These are phyloP conservation scores for Aspergillus sp. DNA, from an alignment of 2,329 filamentous ascomycete species.

Conservation along the genomic window DNA sequence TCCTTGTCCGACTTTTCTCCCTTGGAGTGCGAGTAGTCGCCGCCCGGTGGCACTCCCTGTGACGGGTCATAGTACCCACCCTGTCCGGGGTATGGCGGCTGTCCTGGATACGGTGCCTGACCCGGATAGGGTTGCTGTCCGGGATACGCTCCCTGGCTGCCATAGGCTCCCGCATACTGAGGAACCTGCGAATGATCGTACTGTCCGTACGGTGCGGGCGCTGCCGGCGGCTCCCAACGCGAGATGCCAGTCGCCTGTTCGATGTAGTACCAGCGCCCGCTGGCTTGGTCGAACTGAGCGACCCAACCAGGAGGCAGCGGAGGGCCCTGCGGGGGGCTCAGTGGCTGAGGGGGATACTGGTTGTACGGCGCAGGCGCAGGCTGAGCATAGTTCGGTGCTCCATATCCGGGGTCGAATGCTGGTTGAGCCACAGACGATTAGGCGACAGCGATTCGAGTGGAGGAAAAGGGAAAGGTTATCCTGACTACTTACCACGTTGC, in stretches of 20 bases:
- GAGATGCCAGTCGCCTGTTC: conserved; percentile 13
- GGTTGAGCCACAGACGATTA: conserved; percentile 1
- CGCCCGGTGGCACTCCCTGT: neutral
- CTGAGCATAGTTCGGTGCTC: neutral
- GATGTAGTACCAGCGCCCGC: conserved; percentile 13
- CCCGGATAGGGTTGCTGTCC: neutral
- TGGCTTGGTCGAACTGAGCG: conserved; percentile 11
- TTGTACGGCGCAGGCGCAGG: neutral
- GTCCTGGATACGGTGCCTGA: neutral
- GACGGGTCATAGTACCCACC: neutral
- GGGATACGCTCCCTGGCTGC: neutral
- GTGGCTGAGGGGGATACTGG: neutral
- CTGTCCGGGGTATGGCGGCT: neutral
- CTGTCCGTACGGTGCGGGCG: conserved; percentile 7
- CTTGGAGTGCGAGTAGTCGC: neutral
- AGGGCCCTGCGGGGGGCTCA: neutral
- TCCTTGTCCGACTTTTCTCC: neutral
- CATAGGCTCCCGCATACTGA: conserved; percentile 2
- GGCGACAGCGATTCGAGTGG: neutral
- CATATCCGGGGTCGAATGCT: conserved; percentile 4
- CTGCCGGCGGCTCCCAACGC: conserved; percentile 9
- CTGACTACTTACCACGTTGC: neutral
- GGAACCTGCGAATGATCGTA: conserved; percentile 2
- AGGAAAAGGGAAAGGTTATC: neutral
- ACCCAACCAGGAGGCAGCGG: conserved; percentile 14